phyloP scores from a whole-genome alignment of 2,329 filamentous ascomycete species.

The Tolypocladium capitatum region DNA sequence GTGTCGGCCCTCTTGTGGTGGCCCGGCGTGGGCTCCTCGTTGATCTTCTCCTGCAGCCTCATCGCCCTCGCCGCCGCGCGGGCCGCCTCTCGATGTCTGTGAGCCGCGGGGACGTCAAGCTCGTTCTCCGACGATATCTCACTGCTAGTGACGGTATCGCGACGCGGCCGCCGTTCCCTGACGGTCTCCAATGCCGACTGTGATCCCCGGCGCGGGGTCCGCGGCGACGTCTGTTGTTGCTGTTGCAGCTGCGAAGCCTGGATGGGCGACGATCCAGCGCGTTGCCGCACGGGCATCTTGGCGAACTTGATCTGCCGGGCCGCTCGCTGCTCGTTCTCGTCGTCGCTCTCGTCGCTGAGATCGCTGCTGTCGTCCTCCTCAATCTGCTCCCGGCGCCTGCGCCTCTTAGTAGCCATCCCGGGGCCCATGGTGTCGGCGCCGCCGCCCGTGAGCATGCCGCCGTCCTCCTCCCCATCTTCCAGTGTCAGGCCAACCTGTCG shows the following conservation, averaged over 20 bases:
- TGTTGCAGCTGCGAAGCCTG: conserved; percentile 52
- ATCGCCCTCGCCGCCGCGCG: conserved; percentile 36
- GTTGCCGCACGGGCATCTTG: conserved; percentile 81
- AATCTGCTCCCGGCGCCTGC: conserved; percentile 57
- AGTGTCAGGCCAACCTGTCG: conserved; percentile 49
- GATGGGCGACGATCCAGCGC: conserved; percentile 79
- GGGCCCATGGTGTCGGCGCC: conserved; percentile 57
- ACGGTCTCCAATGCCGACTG: conserved; percentile 57
- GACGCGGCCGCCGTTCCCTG: conserved; percentile 49
- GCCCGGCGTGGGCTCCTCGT: conserved; percentile 24
- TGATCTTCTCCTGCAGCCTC: conserved; percentile 23
- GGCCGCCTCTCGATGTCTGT: conserved; percentile 48
- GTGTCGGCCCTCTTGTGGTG: conserved; percentile 32
- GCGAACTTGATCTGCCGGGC: conserved; percentile 89
- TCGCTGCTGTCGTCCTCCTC: conserved; percentile 81
- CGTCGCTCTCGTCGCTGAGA: conserved; percentile 72
- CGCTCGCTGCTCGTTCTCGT: conserved; percentile 60
- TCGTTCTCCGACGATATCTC: conserved; percentile 78
- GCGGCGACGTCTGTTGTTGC: conserved; percentile 39
- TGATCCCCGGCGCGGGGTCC: conserved; percentile 48
- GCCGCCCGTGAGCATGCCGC: conserved; percentile 56
- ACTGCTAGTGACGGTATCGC: conserved; percentile 70
- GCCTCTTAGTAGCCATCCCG: conserved; percentile 51
- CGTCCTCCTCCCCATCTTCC: conserved; percentile 59
- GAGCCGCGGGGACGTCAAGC: conserved; percentile 52